Base-by-base conservation (phyloP, 2,329 filamentous ascomycete genomes). In the Colletotrichum liriopes region DNA sequence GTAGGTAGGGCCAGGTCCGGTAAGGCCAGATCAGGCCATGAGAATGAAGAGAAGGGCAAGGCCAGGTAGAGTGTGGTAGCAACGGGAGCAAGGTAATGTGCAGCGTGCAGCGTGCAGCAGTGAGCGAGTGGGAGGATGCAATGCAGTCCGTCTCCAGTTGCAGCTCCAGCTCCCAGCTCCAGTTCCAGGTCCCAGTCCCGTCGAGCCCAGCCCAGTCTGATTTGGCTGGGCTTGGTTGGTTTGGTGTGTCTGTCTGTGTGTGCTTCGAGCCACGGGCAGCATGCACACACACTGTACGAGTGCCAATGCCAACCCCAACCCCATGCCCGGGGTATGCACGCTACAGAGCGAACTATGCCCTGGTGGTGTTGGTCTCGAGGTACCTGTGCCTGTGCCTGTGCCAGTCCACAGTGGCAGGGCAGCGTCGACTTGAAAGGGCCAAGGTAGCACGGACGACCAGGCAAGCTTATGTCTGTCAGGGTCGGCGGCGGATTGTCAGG, bases 401-500 rank as follows among this genome's bases (percentile, higher is more conserved):
- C 60, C 23, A n/a, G 41, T 26, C 11, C 23, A 20, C n/a, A 9
- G 37, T 16, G 26, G 11, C 26, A 41, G 14, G 54, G 55, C 37
- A 11, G 37, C 35, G 16, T 62, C 35, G 49, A 16, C 68, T 45
- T 35, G 6, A n/a, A 51, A 23, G 47, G 35, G 35, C 49, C n/a
- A 41, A 62, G 41, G 51, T 43, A 52, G 62, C 43, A 67, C 41
- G 63, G 47, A n/a, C 67, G 37, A 20, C 16, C 45, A 56, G 39
- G 49, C 45, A 52, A 52, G 56, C 56, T 47, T 55, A 29, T 51
- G 35, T 23, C 45, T 54, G 45, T 52, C 37, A 51, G 49, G 67
- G 39, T 47, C 23, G 23, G 55, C 55, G 43, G 69, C 55, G 43
- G 69, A 59, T 68, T 69, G 65, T 52, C 69, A 72, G 65, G 69